Percentiles rank a stretch among this genome's conserved stretches.
These are phyloP conservation scores for Fusarium dlaminii DNA, from an alignment of 2,329 filamentous ascomycete species.

Conservation along the genomic window DNA sequence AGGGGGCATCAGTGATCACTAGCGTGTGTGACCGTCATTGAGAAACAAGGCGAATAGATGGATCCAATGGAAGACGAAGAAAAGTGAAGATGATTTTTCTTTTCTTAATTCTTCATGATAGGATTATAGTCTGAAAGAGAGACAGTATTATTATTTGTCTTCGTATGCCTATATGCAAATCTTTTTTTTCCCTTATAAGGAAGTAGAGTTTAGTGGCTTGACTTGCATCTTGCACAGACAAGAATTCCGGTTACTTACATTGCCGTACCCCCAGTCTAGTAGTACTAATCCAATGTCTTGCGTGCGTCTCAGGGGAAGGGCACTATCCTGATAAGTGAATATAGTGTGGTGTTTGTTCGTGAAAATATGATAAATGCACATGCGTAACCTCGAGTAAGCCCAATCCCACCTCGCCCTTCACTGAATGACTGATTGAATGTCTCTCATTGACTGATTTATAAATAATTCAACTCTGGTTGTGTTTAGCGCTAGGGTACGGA, in stretches of 20 bases:
- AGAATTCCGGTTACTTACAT: neutral
- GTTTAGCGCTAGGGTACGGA: neutral
- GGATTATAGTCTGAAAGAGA: neutral
- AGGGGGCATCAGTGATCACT: slow-evolving; percentile 20
- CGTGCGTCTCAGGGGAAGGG: slow-evolving; percentile 9
- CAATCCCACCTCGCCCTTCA: slow-evolving; percentile 3
- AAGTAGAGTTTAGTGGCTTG: neutral
- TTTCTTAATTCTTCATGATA: neutral
- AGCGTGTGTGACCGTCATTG: slow-evolving; percentile 18
- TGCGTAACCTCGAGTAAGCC: slow-evolving; percentile 5
- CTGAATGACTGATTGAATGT: neutral
- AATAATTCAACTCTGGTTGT: neutral
- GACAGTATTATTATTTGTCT: neutral
- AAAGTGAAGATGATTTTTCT: neutral
- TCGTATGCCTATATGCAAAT: neutral
- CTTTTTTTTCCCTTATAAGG: no score
- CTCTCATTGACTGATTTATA: neutral
- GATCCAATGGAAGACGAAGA: neutral
- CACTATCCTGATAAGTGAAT: slow-evolving; percentile 25
- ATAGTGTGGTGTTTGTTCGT: slow-evolving; percentile 4
- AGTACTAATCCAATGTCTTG: slow-evolving; percentile 3
- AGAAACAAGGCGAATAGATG: slow-evolving; percentile 16
- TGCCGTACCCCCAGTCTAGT: neutral
- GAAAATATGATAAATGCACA: slow-evolving; percentile 6
- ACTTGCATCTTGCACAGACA: neutral